Evolutionary conservation across 768 basidiomycete species (phyloP).

Genomic region (Rubroboletus pulcherrimus): DNA sequence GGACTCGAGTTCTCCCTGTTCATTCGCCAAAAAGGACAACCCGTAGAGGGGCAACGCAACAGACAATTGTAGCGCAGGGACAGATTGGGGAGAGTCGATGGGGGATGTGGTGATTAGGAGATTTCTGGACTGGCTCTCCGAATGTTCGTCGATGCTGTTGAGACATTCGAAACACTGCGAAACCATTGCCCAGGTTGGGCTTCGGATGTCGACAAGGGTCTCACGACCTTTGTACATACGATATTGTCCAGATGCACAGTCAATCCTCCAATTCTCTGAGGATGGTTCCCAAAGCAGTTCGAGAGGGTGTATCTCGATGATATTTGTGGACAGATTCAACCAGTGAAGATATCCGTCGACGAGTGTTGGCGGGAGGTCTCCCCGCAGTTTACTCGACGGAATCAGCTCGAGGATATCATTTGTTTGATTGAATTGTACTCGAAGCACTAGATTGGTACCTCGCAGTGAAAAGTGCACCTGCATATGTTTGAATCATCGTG

Average conservation of each 20-base stretch:
- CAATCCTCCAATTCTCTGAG: constrained; percentile 18
- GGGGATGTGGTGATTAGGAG: constrained; percentile 12
- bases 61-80: background rate
- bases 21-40: constrained; percentile 36
- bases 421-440: background rate
- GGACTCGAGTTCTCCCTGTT: too few relatives aligned
- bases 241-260: too few relatives aligned
- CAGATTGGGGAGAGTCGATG: background rate
- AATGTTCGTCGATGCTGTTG: too few relatives aligned
- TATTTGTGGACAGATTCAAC: constrained; percentile 16
- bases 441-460: constrained; percentile 5
- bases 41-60: constrained; percentile 34
- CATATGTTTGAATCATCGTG: background rate
- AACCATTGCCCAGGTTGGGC: too few relatives aligned
- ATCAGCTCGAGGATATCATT: constrained; percentile 17
- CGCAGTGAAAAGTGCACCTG: constrained; percentile 18
- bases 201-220: too few relatives aligned
- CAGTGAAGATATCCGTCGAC: constrained; percentile 21
- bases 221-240: too few relatives aligned
- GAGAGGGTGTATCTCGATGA: too few relatives aligned
- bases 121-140: background rate
- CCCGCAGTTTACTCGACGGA: constrained; percentile 4
- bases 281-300: constrained; percentile 18
- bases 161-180: background rate
- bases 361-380: constrained; percentile 18